Evolutionary conservation across 352 stramenopile genomes (phyloP).

Genomic region (Hyaloperonospora brassicae): DNA sequence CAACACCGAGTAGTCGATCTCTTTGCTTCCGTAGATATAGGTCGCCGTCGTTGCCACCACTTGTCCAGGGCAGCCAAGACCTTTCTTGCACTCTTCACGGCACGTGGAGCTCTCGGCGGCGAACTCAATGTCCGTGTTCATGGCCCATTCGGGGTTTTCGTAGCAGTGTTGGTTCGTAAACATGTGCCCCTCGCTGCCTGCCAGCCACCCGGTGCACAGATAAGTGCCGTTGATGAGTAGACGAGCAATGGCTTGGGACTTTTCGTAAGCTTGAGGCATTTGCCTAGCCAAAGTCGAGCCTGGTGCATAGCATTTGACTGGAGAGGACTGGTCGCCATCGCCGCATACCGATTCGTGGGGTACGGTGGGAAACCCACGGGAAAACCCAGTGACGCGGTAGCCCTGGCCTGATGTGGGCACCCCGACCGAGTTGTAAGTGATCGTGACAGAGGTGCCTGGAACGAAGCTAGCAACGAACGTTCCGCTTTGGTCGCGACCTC

Average conservation of each 20-base stretch:
- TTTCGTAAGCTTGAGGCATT: conserved; percentile 11
- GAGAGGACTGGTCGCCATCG: conserved; percentile 33
- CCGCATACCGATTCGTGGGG: conserved; percentile 19
- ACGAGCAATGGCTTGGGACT: conserved; percentile 36
- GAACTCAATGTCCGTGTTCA: conserved; percentile 52
- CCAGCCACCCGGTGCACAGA: conserved; percentile 59
- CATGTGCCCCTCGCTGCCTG: conserved; percentile 50
- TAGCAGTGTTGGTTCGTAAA: conserved; percentile 74
- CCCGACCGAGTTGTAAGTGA: no score
- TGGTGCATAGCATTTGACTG: conserved; percentile 41
- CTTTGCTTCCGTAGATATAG: conserved; percentile 31
- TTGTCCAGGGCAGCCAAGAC: conserved; percentile 37
- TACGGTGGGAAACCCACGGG: no score
- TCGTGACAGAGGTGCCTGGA: no score
- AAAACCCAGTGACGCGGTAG: no score
- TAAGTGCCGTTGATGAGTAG: conserved; percentile 47
- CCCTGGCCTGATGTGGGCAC: no score
- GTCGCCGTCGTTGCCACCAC: conserved; percentile 38
- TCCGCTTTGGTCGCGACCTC: conserved; percentile 22
- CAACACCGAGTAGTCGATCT: conserved; percentile 51
- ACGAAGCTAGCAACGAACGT: conserved; percentile 14
- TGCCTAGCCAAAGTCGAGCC: conserved; percentile 1
- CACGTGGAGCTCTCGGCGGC: conserved; percentile 43
- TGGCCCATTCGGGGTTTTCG: conserved; percentile 18
- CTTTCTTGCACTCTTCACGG: conserved; percentile 30